Conservation (phyloP, 805 yeast species). For the Candida incommunis region DNA sequence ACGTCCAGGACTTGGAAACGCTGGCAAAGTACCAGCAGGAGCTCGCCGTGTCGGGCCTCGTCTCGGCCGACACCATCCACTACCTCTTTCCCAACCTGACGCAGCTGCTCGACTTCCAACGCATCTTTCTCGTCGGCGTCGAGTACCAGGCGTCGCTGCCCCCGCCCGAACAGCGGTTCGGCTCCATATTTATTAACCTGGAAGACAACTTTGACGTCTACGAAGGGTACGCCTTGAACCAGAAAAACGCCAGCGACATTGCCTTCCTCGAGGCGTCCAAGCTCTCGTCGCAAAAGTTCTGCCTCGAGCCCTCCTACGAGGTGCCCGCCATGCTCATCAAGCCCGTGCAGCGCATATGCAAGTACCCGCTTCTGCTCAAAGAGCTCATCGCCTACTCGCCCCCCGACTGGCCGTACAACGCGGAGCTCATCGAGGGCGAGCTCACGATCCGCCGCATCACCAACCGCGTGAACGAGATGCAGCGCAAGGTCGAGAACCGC, state of each 20-base stretch:
- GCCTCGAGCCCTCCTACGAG: conserved; percentile 78
- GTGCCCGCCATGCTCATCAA: conserved; percentile 79
- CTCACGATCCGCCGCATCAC: conserved; percentile 75
- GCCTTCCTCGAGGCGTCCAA: conserved; percentile 47
- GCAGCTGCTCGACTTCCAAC: conserved; percentile 80
- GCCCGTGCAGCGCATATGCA: conserved; percentile 93
- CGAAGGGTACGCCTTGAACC: conserved; percentile 91
- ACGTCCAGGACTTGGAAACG: conserved; percentile 79
- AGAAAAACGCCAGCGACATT: conserved; percentile 71
- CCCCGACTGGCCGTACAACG: conserved; percentile 34
- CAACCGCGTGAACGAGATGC: conserved; percentile 80
- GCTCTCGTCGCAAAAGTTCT: conserved; percentile 35
- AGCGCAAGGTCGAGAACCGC: conserved; percentile 78
- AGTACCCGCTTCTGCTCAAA: conserved; percentile 67
- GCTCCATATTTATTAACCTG: conserved; percentile 76
- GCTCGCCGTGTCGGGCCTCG: conserved; percentile 45
- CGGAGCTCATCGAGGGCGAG: conserved; percentile 58
- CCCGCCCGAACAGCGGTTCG: conserved; percentile 66
- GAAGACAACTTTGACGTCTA: conserved; percentile 76
- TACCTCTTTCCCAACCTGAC: conserved; percentile 72
- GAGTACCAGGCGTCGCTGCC: conserved; percentile 78
- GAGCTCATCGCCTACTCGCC: conserved; percentile 61
- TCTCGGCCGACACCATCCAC: conserved; percentile 69
- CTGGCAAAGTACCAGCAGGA: conserved; percentile 55
- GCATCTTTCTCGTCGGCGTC: conserved; percentile 73